Conservation (phyloP, 2,329 filamentous ascomycete genomes). For the Xenoacremonium recifei region DNA sequence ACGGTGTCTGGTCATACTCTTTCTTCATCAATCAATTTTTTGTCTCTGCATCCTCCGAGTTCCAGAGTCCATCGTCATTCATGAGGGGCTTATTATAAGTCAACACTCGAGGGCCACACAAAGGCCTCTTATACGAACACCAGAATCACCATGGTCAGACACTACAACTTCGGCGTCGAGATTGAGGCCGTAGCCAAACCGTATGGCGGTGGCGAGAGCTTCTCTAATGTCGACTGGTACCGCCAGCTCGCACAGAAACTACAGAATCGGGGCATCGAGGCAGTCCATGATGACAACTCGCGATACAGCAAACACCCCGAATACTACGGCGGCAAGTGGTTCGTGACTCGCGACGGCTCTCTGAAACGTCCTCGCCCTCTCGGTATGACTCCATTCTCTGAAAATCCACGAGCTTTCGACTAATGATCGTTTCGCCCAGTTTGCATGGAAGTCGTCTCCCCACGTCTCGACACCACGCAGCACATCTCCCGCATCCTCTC, state of each 20-base stretch:
- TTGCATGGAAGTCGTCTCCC: constrained; percentile 42
- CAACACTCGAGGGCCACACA: too few species aligned
- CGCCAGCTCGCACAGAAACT: constrained; percentile 38
- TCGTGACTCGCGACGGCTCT: constrained; percentile 39
- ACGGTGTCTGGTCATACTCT: too few species aligned
- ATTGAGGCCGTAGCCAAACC: constrained; percentile 38
- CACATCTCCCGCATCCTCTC: constrained; percentile 31
- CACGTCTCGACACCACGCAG: constrained; percentile 34
- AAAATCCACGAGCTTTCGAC: background rate
- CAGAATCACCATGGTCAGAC: constrained; percentile 27
- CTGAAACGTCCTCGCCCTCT: constrained; percentile 35
- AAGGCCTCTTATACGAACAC: too few species aligned
- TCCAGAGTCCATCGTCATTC: too few species aligned
- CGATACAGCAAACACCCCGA: constrained; percentile 40
- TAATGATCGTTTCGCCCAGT: constrained; percentile 26
- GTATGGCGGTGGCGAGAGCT: constrained; percentile 34
- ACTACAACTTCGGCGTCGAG: constrained; percentile 41
- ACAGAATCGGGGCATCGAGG: constrained; percentile 36
- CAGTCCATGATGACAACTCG: constrained; percentile 36
- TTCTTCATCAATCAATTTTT: too few species aligned
- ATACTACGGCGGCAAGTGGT: constrained; percentile 42
- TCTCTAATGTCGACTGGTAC: constrained; percentile 40
- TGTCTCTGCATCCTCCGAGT: too few species aligned
- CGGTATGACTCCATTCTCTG: constrained; percentile 28
- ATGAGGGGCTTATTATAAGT: too few species aligned